Percentiles rank a stretch among this genome's conserved stretches.
Conservation (phyloP, 148 eudicot genomes). For the Rhododendron simsii region DNA sequence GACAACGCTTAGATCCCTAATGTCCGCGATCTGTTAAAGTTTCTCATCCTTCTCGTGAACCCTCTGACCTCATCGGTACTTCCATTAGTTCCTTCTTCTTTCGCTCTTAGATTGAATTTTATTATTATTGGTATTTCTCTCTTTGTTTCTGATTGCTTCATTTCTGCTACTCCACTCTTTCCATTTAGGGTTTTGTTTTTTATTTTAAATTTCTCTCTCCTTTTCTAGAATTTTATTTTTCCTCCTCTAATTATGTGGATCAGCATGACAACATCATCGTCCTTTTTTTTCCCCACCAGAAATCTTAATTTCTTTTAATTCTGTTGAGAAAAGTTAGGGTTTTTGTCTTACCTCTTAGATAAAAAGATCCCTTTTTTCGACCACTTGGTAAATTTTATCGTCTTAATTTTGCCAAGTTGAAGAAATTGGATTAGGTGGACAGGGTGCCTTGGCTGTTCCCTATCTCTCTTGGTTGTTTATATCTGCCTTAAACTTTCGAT, state of each 20-base stretch:
- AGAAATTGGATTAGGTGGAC: background rate
- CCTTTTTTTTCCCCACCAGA: background rate
- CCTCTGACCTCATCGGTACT: background rate
- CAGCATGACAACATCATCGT: background rate
- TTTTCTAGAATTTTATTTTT: too few species aligned
- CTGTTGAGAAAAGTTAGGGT: background rate
- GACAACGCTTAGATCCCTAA: background rate
- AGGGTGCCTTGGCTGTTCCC: background rate
- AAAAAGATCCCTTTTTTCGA: background rate
- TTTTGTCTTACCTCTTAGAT: background rate
- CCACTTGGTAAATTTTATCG: background rate
- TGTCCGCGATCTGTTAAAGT: background rate
- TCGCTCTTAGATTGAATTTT: background rate
- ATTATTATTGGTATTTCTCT: background rate
- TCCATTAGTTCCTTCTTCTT: background rate
- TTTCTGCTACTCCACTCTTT: background rate
- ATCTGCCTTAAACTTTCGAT: background rate
- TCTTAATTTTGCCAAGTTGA: background rate
- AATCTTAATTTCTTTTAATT: background rate
- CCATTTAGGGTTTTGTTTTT: background rate
- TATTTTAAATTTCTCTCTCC: background rate
- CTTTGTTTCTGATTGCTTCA: background rate
- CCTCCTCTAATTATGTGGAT: background rate
- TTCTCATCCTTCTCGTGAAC: background rate
- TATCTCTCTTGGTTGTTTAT: background rate